These are phyloP conservation scores for Dispira simplex DNA, from an alignment of 192 early-diverging fungal genomes.

Conservation along the genomic window DNA sequence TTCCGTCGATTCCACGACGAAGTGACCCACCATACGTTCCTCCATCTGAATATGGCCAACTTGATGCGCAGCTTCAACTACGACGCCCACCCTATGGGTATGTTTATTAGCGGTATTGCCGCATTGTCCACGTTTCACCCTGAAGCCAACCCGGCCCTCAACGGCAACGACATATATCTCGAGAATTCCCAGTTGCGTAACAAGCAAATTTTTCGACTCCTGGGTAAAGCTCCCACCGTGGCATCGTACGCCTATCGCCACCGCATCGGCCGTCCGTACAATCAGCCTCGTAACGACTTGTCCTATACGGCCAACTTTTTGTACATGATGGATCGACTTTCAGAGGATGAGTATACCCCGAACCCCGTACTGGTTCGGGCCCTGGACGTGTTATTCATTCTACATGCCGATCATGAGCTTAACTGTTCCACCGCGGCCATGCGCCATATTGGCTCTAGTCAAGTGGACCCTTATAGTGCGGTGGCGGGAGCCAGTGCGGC, in stretches of 20 bases:
- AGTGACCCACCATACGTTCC: slow-evolving; percentile 36
- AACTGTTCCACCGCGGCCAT: slow-evolving; percentile 41
- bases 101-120: slow-evolving; percentile 42
- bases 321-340: slow-evolving; percentile 49
- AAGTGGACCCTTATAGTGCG: slow-evolving; percentile 43
- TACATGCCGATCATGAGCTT: slow-evolving; percentile 35
- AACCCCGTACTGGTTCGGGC: slow-evolving; percentile 39
- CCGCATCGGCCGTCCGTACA: slow-evolving; percentile 30
- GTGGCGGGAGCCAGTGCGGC: slow-evolving; percentile 43
- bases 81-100: slow-evolving; percentile 48
- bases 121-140: slow-evolving; percentile 49
- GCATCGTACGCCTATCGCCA: slow-evolving; percentile 45
- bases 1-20: slow-evolving; percentile 27
- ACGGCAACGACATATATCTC: slow-evolving; percentile 27
- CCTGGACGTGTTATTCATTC: slow-evolving; percentile 50
- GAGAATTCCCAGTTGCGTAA: slow-evolving; percentile 20
- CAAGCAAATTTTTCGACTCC: slow-evolving; percentile 37
- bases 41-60: slow-evolving; percentile 38
- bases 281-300: slow-evolving; percentile 28
- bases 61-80: slow-evolving; percentile 39
- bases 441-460: slow-evolving; percentile 42
- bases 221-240: slow-evolving; percentile 47
- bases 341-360: slow-evolving; percentile 39
- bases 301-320: slow-evolving; percentile 48
- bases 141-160: slow-evolving; percentile 48